These are phyloP conservation scores for Pythium diclinum DNA, from an alignment of 352 stramenopile species.

Conservation along the genomic window DNA sequence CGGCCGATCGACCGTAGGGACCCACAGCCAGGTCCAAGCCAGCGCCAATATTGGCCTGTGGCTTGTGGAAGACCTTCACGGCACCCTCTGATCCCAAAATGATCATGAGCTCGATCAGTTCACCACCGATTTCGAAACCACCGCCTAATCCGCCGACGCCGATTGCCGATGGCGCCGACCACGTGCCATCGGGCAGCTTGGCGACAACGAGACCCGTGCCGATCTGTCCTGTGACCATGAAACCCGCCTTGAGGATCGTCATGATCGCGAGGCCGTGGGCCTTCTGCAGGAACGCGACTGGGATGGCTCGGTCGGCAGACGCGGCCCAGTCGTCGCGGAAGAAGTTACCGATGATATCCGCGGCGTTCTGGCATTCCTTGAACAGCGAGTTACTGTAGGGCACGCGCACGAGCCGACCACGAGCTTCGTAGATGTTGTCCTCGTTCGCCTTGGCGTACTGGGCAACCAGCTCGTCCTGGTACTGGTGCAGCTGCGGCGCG, in stretches of 20 bases:
- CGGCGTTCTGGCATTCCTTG: conserved; percentile 69
- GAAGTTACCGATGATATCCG: conserved; percentile 75
- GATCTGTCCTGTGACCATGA: conserved; percentile 72
- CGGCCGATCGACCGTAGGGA: conserved; percentile 82
- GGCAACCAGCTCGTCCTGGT: conserved; percentile 48
- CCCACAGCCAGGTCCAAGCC: conserved; percentile 88
- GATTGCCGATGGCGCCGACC: conserved; percentile 91
- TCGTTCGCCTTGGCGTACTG: conserved; percentile 40
- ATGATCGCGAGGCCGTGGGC: conserved; percentile 78
- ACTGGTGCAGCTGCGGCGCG: conserved; percentile 38
- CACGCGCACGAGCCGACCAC: conserved; percentile 37
- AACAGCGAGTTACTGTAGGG: conserved; percentile 55
- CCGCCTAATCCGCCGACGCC: conserved; percentile 83
- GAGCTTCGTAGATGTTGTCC: conserved; percentile 42
- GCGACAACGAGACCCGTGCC: conserved; percentile 88
- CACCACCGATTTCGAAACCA: conserved; percentile 83
- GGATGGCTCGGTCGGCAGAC: conserved; percentile 69
- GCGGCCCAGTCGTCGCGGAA: conserved; percentile 56
- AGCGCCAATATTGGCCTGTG: conserved; percentile 86
- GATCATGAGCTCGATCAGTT: conserved; percentile 93
- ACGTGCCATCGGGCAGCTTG: conserved; percentile 73
- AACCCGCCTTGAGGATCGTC: conserved; percentile 72
- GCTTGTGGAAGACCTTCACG: conserved; percentile 87
- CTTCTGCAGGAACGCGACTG: conserved; percentile 66
- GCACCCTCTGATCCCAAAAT: conserved; percentile 89